Evolutionary conservation across 768 basidiomycete genomes (phyloP), one percentile per base, ranked within the genome.

Genomic region (Macrocybe gigantea): DNA sequence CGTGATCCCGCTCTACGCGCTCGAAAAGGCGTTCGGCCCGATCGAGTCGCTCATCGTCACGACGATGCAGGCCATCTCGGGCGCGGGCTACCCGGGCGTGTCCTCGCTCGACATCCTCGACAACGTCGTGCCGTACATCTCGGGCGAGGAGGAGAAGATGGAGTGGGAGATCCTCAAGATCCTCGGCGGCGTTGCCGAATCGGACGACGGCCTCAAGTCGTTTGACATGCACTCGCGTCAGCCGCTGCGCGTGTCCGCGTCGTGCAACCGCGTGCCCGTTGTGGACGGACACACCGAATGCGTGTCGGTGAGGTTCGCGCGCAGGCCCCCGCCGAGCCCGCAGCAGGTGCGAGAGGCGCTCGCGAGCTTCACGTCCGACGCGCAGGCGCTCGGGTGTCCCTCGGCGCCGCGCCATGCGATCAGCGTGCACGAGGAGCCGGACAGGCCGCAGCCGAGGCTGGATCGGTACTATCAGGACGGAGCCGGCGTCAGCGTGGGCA

Each of bases 111-210:
- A 98, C 66, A 90, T 97, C 64, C 58, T 96, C 54, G 96, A 98
- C 70, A 98, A 98, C 71, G 75, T 99, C 62, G 85, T 99, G 1
- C 96, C 96, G 5, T 84, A 89, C 67, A 98, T 99, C 64, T 67
- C 79, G 12, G 92, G 94, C 42, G 95, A 97, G 61, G 89, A 93
- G 58, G 96, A 98, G 62, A 99, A 98, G 64, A 93, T 98, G 54
- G 95, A 99, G 64, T 99, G 96, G 96, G 96, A 99, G 70, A 86
- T 91, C 5, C 78, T 88, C 57, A 99, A 98, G 73, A 99, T 99
- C 59, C 82, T 99, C 14, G 95, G 96, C 15, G 92, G 85, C 2
- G 57, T 97, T 48, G 58, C 71, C 2, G 70, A 78, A 22, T 73
- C 73, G 42, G 81, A 83, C 48, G 69, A 74, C 32, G 78, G 76